Evolutionary conservation across 257 asterid species (phyloP).

Genomic region (Gentiana macrophylla): DNA sequence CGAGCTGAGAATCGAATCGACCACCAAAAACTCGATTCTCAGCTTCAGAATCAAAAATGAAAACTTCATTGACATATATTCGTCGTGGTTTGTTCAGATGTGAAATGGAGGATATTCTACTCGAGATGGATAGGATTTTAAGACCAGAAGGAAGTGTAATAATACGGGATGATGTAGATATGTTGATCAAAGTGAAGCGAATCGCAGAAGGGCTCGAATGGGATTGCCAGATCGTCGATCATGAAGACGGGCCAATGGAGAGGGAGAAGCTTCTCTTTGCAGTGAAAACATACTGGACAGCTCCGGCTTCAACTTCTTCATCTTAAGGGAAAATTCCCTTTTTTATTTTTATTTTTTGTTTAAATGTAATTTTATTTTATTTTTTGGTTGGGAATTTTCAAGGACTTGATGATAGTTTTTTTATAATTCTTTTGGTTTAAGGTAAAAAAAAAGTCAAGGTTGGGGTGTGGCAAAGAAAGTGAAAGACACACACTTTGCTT

Average conservation of each 20-base stretch:
- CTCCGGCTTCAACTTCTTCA: conserved; percentile 34
- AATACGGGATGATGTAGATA: conserved; percentile 65
- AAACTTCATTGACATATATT: background rate
- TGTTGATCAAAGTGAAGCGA: conserved; percentile 49
- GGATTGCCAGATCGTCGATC: conserved; percentile 76
- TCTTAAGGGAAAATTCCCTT: background rate
- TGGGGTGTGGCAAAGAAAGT: background rate
- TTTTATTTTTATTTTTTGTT: background rate
- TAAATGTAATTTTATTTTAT: conserved; percentile 2
- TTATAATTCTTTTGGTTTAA: background rate
- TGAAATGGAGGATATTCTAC: conserved; percentile 59
- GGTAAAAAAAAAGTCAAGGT: background rate
- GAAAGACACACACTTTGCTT: background rate
- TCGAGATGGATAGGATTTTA: conserved; percentile 74
- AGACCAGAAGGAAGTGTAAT: conserved; percentile 83
- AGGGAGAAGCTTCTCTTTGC: conserved; percentile 80
- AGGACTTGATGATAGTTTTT: background rate
- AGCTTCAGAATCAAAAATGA: background rate
- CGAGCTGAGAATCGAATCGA: background rate
- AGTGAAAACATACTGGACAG: conserved; percentile 68
- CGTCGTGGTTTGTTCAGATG: conserved; percentile 29
- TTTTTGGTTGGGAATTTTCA: conserved; percentile 1
- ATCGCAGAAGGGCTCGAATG: conserved; percentile 65
- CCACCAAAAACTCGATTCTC: background rate
- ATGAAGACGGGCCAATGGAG: conserved; percentile 73